Base-by-base conservation (phyloP, 2,329 filamentous ascomycete genomes). In the Colletotrichum liriopes region DNA sequence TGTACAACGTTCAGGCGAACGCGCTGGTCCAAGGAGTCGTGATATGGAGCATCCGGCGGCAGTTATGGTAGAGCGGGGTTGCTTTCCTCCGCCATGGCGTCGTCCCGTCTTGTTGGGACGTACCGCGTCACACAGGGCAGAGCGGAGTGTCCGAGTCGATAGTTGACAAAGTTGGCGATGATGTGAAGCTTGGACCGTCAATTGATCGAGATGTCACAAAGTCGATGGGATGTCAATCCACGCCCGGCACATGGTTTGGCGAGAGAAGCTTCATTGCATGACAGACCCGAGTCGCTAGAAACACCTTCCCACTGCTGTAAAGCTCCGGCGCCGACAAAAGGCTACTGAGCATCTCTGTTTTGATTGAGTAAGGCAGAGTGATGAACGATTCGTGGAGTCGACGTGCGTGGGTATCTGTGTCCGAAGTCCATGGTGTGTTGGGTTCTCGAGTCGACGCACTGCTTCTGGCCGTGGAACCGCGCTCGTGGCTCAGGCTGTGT, bases 1-100 rank as follows among this genome's bases (percentile, higher is more conserved):
- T 58, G 56, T 23, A 7, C 16, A 37, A 62, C 32, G 56, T 62
- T 47, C 16, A 67, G 39, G 58, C 64, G 55, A 32, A 18, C 47
- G 23, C 18, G 59, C n/a, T 51, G 23, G 45, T 26, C 47, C 32
- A 49, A 54, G 54, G 26, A 39, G 14, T 6, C 29, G 39, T 63
- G 65, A 54, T 54, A 56, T 45, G 62, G 20, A 43, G 32, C 41
- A n/a, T 32, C 43, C 29, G 52, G 18, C 43, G 37, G 43, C 35
- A 39, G 26, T 16, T 43, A 32, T 60, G 43, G 55, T 37, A 49
- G 45, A 7, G 18, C 18, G n/a, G n/a, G 41, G 41, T 18, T 43
- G 6, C 3, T 43, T 0, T 43, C 9, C 41, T 11, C 16, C 11
- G 41, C 4, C 41, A 43, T 18, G 2, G 3, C 3, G 14, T 18